A percentile compares a stretch with the other conserved stretches of the same genome.
These are phyloP conservation scores for Gigaspora rosea DNA, from an alignment of 192 early-diverging fungal genomes.

Conservation along the genomic window DNA sequence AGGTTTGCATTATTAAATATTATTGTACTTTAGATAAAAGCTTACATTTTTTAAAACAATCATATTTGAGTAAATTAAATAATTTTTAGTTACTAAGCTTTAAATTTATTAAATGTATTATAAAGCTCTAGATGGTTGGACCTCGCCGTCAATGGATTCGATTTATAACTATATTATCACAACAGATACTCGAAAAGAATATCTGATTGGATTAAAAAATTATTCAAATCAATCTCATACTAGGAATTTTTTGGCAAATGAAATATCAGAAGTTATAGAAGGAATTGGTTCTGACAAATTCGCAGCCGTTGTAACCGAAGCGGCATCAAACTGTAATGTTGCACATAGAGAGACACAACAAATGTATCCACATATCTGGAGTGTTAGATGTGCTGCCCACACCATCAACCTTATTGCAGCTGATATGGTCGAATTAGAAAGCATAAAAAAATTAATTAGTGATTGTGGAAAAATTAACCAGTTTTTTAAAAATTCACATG, in stretches of 20 bases:
- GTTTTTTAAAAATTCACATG: slow-evolving; percentile 2
- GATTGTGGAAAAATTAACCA: neutral
- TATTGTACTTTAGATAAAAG: too few relatives aligned
- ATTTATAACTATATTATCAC: neutral
- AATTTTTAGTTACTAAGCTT: neutral
- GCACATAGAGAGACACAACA: neutral
- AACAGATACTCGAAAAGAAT: neutral
- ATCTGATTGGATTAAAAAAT: neutral
- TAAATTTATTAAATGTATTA: neutral
- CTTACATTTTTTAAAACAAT: neutral
- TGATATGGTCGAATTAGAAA: neutral
- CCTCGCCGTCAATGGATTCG: neutral
- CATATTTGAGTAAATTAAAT: neutral
- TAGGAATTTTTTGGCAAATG: neutral
- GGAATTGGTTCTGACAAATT: neutral
- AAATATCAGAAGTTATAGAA: neutral
- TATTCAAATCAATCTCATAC: neutral
- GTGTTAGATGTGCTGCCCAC: neutral
- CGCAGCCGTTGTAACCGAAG: neutral
- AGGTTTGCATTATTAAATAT: neutral
- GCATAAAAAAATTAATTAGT: neutral
- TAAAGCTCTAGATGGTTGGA: neutral
- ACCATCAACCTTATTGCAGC: neutral
- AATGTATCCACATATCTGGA: neutral
- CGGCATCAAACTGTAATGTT: neutral